phyloP scores from a whole-genome alignment of 345 rosid species.

The Euphorbia tirucalli region DNA sequence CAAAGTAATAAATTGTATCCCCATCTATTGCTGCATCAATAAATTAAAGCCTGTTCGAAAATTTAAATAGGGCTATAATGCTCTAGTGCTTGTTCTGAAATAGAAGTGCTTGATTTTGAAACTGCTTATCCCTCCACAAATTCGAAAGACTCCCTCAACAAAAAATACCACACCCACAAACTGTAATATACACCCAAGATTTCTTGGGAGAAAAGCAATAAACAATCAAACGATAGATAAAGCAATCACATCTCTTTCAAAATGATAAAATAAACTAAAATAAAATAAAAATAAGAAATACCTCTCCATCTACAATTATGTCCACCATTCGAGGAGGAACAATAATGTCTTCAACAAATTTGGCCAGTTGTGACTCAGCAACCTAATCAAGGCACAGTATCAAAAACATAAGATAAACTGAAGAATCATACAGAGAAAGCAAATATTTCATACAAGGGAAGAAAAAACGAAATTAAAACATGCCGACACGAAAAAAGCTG shows the following conservation, averaged over 20 bases:
- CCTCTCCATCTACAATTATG: constrained; percentile 98
- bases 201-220: constrained; percentile 2
- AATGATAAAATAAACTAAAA: not conserved
- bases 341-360: constrained; percentile 94
- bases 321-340: constrained; percentile 97
- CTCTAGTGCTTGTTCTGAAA: not conserved
- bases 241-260: not conserved
- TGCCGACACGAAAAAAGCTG: not conserved
- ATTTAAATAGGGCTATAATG: not conserved
- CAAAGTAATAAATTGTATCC: too few species aligned
- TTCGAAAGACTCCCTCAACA: not conserved
- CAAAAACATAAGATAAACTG: constrained; percentile 7
- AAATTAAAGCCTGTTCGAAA: not conserved
- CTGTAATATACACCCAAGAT: not conserved
- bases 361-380: constrained; percentile 94
- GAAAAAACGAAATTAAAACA: not conserved
- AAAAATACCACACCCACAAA: not conserved
- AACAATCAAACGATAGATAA: constrained; percentile 11
- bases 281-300: constrained; percentile 34
- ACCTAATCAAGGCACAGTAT: constrained; percentile 40
- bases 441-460: not conserved
- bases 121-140: too few species aligned
- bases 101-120: not conserved
- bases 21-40: not conserved
- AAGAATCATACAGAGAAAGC: not conserved